Evolutionary conservation across 139 green algal genomes (phyloP).

Genomic region (Trebouxia sp.): DNA sequence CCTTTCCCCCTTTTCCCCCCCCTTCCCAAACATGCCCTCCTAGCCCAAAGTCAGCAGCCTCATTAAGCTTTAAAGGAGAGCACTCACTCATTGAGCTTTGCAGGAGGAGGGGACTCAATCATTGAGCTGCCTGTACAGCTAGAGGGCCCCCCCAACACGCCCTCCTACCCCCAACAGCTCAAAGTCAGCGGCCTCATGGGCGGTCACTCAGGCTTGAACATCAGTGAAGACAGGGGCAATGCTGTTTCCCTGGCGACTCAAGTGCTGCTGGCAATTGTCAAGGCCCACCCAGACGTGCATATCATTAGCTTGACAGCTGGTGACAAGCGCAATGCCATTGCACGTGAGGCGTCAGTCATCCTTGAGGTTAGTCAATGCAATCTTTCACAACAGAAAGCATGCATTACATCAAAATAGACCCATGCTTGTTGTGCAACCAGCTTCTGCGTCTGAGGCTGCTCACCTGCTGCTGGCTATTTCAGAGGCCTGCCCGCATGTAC

Average conservation of each 20-base stretch:
- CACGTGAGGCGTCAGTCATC: conserved; percentile 50
- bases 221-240: conserved; percentile 60
- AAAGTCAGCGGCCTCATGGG: conserved; percentile 54
- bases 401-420: too few species aligned
- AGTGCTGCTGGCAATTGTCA: conserved; percentile 30
- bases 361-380: conserved; percentile 44
- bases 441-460: too few species aligned
- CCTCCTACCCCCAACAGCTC: conserved; percentile 23
- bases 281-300: conserved; percentile 15
- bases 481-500: too few species aligned
- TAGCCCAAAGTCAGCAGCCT: too few species aligned
- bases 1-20: too few species aligned
- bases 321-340: conserved; percentile 82
- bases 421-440: too few species aligned
- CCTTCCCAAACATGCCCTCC: too few species aligned
- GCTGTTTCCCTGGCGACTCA: conserved; percentile 43
- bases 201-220: conserved; percentile 65
- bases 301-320: conserved; percentile 52
- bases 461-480: too few species aligned
- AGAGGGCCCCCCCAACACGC: background rate
- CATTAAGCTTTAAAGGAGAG: too few species aligned
- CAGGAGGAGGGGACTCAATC: conserved; percentile 60
- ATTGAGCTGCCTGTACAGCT: conserved; percentile 47
- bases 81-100: too few species aligned
- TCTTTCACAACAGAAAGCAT: too few species aligned